Evolutionary conservation across 306 rosid species (phyloP), one percentile per base, ranked within the genome.

Genomic region (Cyclanthera cordifolia): DNA sequence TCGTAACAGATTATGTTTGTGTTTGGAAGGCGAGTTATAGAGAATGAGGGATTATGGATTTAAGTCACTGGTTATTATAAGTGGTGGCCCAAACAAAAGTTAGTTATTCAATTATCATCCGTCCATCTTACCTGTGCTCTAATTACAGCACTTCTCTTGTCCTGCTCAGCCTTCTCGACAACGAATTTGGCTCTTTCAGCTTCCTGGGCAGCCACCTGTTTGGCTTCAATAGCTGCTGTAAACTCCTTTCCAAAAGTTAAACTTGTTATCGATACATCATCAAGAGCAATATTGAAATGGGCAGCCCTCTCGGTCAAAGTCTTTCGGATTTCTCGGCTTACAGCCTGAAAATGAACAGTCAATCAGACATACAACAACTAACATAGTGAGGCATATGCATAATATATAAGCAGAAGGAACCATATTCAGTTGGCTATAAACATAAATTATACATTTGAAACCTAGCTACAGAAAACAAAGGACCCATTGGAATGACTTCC

Each of bases 201-300:
- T 32, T 89, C 96, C 76, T 92, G 96, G 30, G 96, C 95, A 76
- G 95, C 96, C 70, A 89, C 93, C 71, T 92, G 97, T 81, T 92
- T 92, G 78, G 97, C 95, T 82, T 92, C 96, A 70, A 89, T 89
- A 21, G 97, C 96, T 72, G 76, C 89, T 21, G 85, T 87, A 39
- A 89, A 92, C 76, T 92, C 97, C 76, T 49, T 82, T 73, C 93
- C 90, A 24, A 89, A 92, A 0, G 89, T 85, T 78, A 89, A 78
- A 74, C 69, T 77, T 14, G 92, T 87, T 63, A 92, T 92, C 14
- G 96, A 92, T 51, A 89, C 96, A 80, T 92, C 96, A 65, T 92
- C 97, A 71, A 92, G 87, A 50, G 89, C 96, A 57, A 92, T 81
- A 52, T 92, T 89, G 81, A 92, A 92, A 23, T 84, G 68, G 34